Evolutionary conservation across 495 filamentous ascomycete genomes (phyloP).

Genomic region (Oleoguttula mirabilis): DNA sequence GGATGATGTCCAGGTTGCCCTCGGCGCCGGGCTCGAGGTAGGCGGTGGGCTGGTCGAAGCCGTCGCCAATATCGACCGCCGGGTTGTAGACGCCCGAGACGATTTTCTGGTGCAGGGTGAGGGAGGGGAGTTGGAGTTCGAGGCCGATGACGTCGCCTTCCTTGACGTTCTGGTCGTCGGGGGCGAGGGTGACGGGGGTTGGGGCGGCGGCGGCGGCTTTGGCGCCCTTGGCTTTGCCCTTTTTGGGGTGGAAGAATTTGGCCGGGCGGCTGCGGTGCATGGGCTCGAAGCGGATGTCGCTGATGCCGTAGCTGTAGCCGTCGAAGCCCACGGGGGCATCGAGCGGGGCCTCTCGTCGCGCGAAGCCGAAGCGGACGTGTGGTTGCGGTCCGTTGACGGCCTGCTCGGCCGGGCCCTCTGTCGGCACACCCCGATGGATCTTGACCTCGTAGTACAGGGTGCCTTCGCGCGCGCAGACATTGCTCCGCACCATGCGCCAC

Average conservation of each 20-base stretch:
- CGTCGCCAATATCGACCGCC: conserved; percentile 52
- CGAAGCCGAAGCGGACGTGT: conserved; percentile 84
- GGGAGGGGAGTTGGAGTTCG: conserved; percentile 78
- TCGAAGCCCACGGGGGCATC: conserved; percentile 93
- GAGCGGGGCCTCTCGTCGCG: conserved; percentile 75
- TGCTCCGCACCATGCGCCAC: conserved; percentile 73
- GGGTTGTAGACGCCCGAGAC: conserved; percentile 79
- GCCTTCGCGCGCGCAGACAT: conserved; percentile 84
- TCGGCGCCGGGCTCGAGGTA: conserved; percentile 24
- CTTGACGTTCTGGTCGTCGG: conserved; percentile 30
- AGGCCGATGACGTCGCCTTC: conserved; percentile 94
- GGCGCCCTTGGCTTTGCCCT: conserved; percentile 32
- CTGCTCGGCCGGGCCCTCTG: conserved; percentile 25
- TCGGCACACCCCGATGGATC: conserved; percentile 58
- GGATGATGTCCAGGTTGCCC: conserved; percentile 60
- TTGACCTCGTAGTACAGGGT: conserved; percentile 90
- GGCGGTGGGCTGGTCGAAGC: conserved; percentile 37
- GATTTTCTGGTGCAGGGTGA: conserved; percentile 75
- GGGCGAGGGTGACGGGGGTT: conserved; percentile 22
- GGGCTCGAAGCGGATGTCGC: conserved; percentile 79
- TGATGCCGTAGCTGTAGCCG: conserved; percentile 88
- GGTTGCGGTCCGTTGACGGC: conserved; percentile 22
- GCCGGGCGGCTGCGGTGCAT: conserved; percentile 87
- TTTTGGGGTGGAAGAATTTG: conserved; percentile 56
- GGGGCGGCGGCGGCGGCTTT: conserved; percentile 41